These are phyloP conservation scores for Chenopodium album DNA, from an alignment of 148 eudicot genomes.

Conservation along the genomic window DNA sequence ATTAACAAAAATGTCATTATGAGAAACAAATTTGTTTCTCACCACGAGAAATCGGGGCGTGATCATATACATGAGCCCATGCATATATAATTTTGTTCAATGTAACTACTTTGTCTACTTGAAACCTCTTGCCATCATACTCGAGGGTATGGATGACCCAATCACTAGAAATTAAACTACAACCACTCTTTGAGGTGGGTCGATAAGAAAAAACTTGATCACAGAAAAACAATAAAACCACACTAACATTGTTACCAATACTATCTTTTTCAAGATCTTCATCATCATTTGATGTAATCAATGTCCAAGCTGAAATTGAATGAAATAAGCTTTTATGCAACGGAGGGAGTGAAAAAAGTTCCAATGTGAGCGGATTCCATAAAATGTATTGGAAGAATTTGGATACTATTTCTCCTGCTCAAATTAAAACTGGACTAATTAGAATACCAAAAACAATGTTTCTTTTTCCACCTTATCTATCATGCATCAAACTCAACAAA, in stretches of 20 bases:
- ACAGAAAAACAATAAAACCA: neutral
- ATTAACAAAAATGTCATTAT: no score
- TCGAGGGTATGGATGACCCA: neutral
- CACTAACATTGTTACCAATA: neutral
- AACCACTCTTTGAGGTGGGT: neutral
- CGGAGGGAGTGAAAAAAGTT: neutral
- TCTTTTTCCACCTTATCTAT: no score
- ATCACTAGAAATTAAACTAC: no score
- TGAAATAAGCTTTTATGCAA: neutral
- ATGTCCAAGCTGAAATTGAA: neutral
- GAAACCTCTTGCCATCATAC: neutral
- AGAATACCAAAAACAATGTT: no score
- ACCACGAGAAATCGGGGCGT: no score
- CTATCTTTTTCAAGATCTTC: neutral
- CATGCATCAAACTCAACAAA: no score
- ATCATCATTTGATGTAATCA: neutral
- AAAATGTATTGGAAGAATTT: neutral
- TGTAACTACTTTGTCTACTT: neutral
- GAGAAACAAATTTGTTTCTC: no score
- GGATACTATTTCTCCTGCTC: no score
- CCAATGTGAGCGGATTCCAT: neutral
- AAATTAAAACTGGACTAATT: no score
- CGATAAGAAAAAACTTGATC: neutral
- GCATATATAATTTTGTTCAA: neutral
- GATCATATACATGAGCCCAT: neutral